A percentile compares a stretch with the other conserved stretches of the same genome.
Conservation (phyloP, 225 moss, liverwort and hornwort species). For the Thuidium tamariscinum region DNA sequence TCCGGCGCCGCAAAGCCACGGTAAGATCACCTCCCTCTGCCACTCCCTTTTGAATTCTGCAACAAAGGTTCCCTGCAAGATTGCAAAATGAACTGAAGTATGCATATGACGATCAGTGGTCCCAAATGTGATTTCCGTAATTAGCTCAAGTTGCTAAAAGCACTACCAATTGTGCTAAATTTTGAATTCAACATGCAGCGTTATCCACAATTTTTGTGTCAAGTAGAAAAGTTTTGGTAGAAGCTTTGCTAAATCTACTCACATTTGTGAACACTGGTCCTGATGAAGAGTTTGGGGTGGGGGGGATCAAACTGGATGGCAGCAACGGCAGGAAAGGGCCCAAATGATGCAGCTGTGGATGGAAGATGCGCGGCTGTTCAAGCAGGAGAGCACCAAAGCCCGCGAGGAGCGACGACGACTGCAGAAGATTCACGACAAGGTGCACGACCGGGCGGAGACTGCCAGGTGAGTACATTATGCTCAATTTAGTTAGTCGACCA, state of each 20-base stretch:
- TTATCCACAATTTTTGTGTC: too few species aligned
- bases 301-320: background rate
- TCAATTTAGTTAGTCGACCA: background rate
- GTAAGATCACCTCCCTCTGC: background rate
- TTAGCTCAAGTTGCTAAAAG: background rate
- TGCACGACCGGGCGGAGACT: conserved; percentile 13
- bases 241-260: background rate
- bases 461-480: background rate
- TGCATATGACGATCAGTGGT: background rate
- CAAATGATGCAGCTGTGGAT: conserved; percentile 27
- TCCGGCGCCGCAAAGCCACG: conserved; percentile 1
- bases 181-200: background rate
- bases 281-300: background rate
- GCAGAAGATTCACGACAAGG: conserved; percentile 33
- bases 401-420: conserved; percentile 22
- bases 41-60: background rate
- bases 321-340: conserved; percentile 9
- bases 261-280: background rate
- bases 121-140: background rate
- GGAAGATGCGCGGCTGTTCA: conserved; percentile 25
- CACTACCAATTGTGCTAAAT: too few species aligned
- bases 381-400: conserved; percentile 23
- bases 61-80: background rate
- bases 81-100: background rate
- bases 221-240: background rate